Base-by-base conservation (phyloP, 768 basidiomycete genomes). In the Mycena polygramma region DNA sequence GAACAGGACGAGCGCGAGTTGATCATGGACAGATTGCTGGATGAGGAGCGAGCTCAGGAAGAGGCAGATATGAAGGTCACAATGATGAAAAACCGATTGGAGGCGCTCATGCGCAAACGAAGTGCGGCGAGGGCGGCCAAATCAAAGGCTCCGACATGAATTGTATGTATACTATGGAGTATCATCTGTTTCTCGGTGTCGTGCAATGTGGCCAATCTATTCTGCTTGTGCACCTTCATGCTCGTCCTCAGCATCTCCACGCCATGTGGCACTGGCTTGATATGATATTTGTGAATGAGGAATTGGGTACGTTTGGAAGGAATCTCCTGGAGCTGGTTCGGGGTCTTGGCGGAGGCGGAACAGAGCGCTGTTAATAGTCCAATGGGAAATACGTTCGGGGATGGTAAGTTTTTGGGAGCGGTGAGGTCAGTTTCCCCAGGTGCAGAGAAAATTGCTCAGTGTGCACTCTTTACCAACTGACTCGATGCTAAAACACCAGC, bases 211-310 rank as follows among this genome's bases (percentile, higher is more conserved):
- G 72, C 94, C 94, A 95, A 73, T 92, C 90, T 74, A 93, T 83
- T 0, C 93, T 91, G 90, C 82, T 98, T 98, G 81, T 97, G 96
- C 65, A 93, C 84, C 94, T 99, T 96, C 94, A 96, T 96, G 74
- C 75, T 92, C 91, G 77, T 95, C 94, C 92, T 89, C 92, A 95
- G 76, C 97, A 98, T 58, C 79, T 81, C 85, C 87, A 92, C 1
- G 96, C 92, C 1, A 30, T 30, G 30, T 30, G 30, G 91, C 89
- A 17, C 86, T 30, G 80, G 1, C 87, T 83, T 78, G 91, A 90
- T 26, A 96, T 78, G 19, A 82, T 82, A 76, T 98, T n/a, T n/a
- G n/a, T n/a, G n/a, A n/a, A n/a, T n/a, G n/a, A n/a, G n/a, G n/a
- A n/a, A n/a, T n/a, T 98, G 5, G 96, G 94, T 5, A 91, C 75